Percentiles rank a stretch among this genome's conserved stretches.
These are phyloP conservation scores for Tirmania nivea DNA, from an alignment of 495 filamentous ascomycete genomes.

Conservation along the genomic window DNA sequence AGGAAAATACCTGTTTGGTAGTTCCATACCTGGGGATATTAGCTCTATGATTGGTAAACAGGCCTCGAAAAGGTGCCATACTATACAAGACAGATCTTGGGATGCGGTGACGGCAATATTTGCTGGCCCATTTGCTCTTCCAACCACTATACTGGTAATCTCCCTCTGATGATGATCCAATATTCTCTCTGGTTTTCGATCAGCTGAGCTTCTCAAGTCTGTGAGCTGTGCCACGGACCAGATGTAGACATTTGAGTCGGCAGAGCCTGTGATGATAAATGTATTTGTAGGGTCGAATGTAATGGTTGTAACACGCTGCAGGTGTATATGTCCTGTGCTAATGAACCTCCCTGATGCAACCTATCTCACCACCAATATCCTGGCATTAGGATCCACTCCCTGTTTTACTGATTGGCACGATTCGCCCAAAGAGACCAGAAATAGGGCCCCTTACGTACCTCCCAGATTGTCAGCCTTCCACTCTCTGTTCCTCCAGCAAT, in stretches of 20 bases:
- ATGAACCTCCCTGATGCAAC: constrained; percentile 69
- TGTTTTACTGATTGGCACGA: too few relatives aligned
- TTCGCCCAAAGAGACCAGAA: too few relatives aligned
- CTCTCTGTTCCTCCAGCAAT: constrained; percentile 69
- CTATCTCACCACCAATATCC: constrained; percentile 23
- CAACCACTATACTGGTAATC: constrained; percentile 10
- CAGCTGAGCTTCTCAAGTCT: constrained; percentile 16
- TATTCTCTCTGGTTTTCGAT: constrained; percentile 8
- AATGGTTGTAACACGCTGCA: constrained; percentile 62
- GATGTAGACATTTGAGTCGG: constrained; percentile 72
- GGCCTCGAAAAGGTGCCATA: background rate
- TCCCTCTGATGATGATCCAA: constrained; percentile 16
- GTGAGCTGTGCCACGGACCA: constrained; percentile 65
- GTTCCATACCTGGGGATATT: constrained; percentile 42
- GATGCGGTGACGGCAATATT: constrained; percentile 16
- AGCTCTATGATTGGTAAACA: background rate
- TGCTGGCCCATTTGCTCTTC: constrained; percentile 15
- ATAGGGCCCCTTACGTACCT: constrained; percentile 33
- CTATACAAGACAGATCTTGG: constrained; percentile 3
- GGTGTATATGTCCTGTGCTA: constrained; percentile 66
- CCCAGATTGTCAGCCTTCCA: constrained; percentile 77
- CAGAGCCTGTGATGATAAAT: constrained; percentile 68
- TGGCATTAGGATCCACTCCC: background rate
- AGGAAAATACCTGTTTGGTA: constrained; percentile 53
- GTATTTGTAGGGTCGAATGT: constrained; percentile 47